A percentile compares a stretch with the other conserved stretches of the same genome.
Conservation (phyloP, 1,284 basidiomycete species). For the Pisolithus thermaeus region DNA sequence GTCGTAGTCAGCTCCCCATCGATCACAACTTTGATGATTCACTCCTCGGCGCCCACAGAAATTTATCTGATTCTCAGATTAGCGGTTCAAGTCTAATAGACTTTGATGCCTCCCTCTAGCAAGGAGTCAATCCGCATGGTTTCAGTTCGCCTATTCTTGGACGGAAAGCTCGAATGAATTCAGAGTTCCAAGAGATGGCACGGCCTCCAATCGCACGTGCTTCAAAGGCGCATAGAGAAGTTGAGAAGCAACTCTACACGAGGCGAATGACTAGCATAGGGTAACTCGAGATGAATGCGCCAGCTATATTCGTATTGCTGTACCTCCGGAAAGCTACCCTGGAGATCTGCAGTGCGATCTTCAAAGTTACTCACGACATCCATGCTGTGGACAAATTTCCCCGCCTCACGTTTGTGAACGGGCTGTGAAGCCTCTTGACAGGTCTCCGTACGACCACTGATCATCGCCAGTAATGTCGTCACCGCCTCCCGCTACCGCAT, state of each 20-base stretch:
- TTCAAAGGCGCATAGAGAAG: constrained; percentile 22
- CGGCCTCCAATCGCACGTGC: constrained; percentile 14
- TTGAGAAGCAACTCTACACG: constrained; percentile 21
- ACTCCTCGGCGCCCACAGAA: too few relatives aligned
- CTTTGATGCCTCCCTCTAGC: too few relatives aligned
- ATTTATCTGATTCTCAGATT: too few relatives aligned
- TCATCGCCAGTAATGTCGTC: too few relatives aligned
- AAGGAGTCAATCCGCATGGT: too few relatives aligned
- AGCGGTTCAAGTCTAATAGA: too few relatives aligned
- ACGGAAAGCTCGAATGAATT: constrained; percentile 26
- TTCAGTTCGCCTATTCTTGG: constrained; percentile 5
- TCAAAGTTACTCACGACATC: constrained; percentile 80
- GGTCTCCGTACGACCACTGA: too few relatives aligned
- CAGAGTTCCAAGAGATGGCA: constrained; percentile 25
- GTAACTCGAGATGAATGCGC: constrained; percentile 36
- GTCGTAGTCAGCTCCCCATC: too few relatives aligned
- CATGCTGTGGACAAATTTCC: constrained; percentile 69
- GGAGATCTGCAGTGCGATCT: constrained; percentile 37
- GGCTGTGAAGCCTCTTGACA: constrained; percentile 19
- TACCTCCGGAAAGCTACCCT: constrained; percentile 25
- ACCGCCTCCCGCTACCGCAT: too few relatives aligned
- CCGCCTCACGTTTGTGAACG: constrained; percentile 54
- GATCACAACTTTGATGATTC: too few relatives aligned
- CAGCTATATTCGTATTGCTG: constrained; percentile 76
- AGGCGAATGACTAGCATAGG: constrained; percentile 25